phyloP scores from a whole-genome alignment of 2,329 filamentous ascomycete species.

The Blastomyces emzantsi region DNA sequence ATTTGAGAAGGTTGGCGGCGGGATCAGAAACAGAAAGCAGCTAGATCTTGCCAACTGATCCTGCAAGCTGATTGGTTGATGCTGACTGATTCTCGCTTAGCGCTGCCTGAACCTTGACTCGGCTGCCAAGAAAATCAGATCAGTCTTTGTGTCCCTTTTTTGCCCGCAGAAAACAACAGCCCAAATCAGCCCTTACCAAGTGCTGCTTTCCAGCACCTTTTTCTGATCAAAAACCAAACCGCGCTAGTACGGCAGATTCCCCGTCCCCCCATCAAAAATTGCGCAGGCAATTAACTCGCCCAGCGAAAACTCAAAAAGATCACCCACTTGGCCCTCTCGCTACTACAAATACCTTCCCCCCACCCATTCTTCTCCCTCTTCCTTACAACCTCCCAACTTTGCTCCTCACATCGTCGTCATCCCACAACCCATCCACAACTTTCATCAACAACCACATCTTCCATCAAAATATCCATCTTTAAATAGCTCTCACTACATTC shows the following conservation, averaged over 20 bases:
- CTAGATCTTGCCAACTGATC: constrained; percentile 31
- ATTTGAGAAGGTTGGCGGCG: constrained; percentile 19
- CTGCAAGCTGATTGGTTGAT: constrained; percentile 29
- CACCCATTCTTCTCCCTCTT: constrained; percentile 18
- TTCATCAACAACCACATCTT: constrained; percentile 18
- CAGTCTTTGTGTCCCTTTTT: constrained; percentile 10
- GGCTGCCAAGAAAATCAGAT: constrained; percentile 12
- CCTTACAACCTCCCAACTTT: constrained; percentile 13
- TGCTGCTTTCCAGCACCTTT: constrained; percentile 28
- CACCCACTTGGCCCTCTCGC: constrained; percentile 13
- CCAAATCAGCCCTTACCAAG: constrained; percentile 27
- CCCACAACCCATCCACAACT: constrained; percentile 27
- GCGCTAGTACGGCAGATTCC: constrained; percentile 18
- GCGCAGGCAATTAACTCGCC: constrained; percentile 30
- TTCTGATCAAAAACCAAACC: constrained; percentile 19
- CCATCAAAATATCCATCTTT: constrained; percentile 24
- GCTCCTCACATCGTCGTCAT: constrained; percentile 14
- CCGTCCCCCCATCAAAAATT: not conserved
- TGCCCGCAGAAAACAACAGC: constrained; percentile 21
- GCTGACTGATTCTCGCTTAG: constrained; percentile 27
- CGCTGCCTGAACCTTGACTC: constrained; percentile 5
- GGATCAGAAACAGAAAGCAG: constrained; percentile 26
- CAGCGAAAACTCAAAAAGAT: constrained; percentile 10
- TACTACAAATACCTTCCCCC: constrained; percentile 21
- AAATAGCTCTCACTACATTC: constrained; percentile 21